phyloP scores from a whole-genome alignment of 306 rosid species.

The Fragaria nilgerrensis region DNA sequence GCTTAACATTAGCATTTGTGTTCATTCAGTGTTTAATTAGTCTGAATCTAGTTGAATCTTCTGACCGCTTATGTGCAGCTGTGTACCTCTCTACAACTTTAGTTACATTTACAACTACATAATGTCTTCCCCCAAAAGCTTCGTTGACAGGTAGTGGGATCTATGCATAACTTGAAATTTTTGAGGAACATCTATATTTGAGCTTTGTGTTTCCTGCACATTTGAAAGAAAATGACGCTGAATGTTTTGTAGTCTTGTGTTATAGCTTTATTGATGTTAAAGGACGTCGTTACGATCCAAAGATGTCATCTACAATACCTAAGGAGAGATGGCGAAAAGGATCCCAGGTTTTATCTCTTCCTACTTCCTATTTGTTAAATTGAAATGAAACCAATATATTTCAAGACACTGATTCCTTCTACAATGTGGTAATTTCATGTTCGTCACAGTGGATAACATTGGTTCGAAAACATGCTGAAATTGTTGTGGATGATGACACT shows the following conservation, averaged over 20 bases:
- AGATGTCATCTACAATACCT: constrained; percentile 10
- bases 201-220: neutral
- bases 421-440: neutral
- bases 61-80: neutral
- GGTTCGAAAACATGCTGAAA: constrained; percentile 37
- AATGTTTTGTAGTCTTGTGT: neutral
- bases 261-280: constrained; percentile 14
- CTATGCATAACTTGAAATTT: neutral
- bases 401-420: neutral
- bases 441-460: constrained; percentile 32
- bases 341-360: constrained; percentile 12
- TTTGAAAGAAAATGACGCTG: neutral
- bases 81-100: constrained; percentile 19
- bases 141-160: constrained; percentile 13
- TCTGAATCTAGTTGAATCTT: neutral
- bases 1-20: neutral
- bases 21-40: too few species aligned
- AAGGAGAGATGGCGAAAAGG: constrained; percentile 20
- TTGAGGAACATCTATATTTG: neutral
- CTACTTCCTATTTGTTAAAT: neutral
- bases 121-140: constrained; percentile 12
- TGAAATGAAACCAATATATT: neutral
- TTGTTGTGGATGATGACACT: constrained; percentile 20
- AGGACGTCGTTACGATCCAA: constrained; percentile 7
- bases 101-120: constrained; percentile 13